phyloP scores from a whole-genome alignment of 495 filamentous ascomycete species.

The Podospora anserina region DNA sequence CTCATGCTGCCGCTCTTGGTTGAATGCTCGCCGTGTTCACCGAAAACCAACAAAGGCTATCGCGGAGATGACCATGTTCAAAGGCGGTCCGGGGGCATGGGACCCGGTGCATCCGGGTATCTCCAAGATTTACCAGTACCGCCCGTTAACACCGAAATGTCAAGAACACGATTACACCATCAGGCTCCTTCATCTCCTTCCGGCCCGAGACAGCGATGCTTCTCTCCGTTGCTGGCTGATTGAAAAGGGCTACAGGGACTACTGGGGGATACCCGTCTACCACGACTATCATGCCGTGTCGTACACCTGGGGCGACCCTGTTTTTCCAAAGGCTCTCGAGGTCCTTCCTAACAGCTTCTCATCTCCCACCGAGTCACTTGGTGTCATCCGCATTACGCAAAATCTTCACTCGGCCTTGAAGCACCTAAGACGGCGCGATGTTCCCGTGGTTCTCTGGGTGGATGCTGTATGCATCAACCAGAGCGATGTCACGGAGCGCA shows the following conservation, averaged over 20 bases:
- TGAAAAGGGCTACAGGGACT: not conserved
- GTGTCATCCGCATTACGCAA: not conserved
- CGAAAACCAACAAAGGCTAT: too few species aligned
- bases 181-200: not conserved
- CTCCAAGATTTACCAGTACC: not conserved
- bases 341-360: not conserved
- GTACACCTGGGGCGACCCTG: slow-evolving; percentile 1
- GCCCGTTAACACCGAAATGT: not conserved
- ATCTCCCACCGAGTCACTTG: not conserved
- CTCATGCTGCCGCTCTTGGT: too few species aligned
- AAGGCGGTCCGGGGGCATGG: too few species aligned
- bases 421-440: not conserved
- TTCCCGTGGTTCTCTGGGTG: slow-evolving; percentile 16
- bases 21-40: too few species aligned
- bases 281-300: not conserved
- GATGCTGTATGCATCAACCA: slow-evolving; percentile 32
- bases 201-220: not conserved
- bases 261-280: not conserved
- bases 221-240: not conserved
- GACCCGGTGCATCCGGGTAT: not conserved
- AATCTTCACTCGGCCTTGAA: slow-evolving; percentile 1
- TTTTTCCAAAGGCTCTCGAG: not conserved
- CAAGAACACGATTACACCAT: not conserved
- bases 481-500: slow-evolving; percentile 16
- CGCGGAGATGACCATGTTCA: too few species aligned